A percentile compares a stretch with the other conserved stretches of the same genome.
Conservation (phyloP, 2,329 filamentous ascomycete genomes). For the Venturia nashicola region DNA sequence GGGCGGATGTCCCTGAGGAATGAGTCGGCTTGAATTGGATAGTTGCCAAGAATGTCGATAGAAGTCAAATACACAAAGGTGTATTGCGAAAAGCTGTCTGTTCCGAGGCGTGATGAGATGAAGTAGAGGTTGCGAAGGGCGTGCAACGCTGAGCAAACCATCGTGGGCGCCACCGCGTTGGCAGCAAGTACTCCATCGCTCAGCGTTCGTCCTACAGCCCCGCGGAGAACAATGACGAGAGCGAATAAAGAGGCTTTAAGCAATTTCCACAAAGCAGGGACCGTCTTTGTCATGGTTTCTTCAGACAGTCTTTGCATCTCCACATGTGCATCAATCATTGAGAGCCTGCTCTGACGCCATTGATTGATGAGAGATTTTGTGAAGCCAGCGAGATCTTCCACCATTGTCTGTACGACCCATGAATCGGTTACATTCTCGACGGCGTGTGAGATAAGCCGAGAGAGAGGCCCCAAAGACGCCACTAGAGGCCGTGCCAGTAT, state of each 20-base stretch:
- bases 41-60: conserved; percentile 68
- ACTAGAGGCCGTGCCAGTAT: conserved; percentile 51
- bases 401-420: conserved; percentile 36
- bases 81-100: conserved; percentile 69
- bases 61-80: conserved; percentile 72
- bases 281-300: conserved; percentile 53
- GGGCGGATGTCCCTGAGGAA: conserved; percentile 56
- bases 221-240: conserved; percentile 60
- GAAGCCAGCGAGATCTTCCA: conserved; percentile 57
- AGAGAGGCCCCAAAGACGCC: conserved; percentile 53
- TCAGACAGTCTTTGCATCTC: conserved; percentile 51
- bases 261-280: conserved; percentile 62
- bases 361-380: conserved; percentile 52
- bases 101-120: conserved; percentile 62
- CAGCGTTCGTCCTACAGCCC: conserved; percentile 55
- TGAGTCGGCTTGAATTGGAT: conserved; percentile 49
- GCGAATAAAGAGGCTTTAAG: conserved; percentile 67
- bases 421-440: conserved; percentile 44
- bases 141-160: conserved; percentile 61
- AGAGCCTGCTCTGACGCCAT: conserved; percentile 66
- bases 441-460: conserved; percentile 52
- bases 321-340: conserved; percentile 55
- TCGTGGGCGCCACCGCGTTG: conserved; percentile 45
- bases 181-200: conserved; percentile 43
- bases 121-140: conserved; percentile 71